Base-by-base conservation (phyloP, 75 land plant species). In the Pinus tabuliformis region DNA sequence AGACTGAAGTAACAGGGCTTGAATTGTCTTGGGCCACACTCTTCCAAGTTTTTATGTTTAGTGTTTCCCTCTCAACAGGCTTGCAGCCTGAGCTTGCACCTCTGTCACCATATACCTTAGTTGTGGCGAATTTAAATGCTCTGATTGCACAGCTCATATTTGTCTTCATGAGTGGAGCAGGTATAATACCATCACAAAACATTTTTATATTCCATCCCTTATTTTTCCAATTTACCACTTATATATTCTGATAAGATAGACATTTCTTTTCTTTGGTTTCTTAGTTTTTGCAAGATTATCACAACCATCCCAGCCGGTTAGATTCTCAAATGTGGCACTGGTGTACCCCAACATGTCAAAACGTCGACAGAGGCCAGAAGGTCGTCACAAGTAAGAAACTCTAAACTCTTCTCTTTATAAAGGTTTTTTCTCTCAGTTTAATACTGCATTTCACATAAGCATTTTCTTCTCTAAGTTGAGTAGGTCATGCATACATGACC, bases 141-240 rank as follows among this genome's bases (percentile, higher is more conserved):
- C 72, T 85, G 26, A 11, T 81, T 64, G 86, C 73, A 28, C 86
- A 85, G 56, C 80, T 85, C 18, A 45, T 81, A 12, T 75, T 85
- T 75, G 83, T 81, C 42, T 85, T 85, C 74, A 80, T 85, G 42
- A 85, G 86, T 77, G 86, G 80, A 75, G 86, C 83, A 85, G 86
- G 86, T 85, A 81, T 22, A 52, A 36, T 5, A 49, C 8, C 11
- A 49, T 9, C 54, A 49, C 12, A 49, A 49, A 49, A 49, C 12
- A 49, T 49, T 49, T 26, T 49, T 49, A 49, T 49, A 49, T 49
- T 49, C 54, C 54, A 8, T 8, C 14, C 14, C 16, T 30, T 58
- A n/a, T 58, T 58, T 58, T 18, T 58, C 60, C 18, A 58, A 4
- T 58, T 17, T 58, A 18, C 2, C 6, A 58, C 60, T 58, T 18